Base-by-base conservation (phyloP, 257 asterid species). In the Gentiana dahurica region DNA sequence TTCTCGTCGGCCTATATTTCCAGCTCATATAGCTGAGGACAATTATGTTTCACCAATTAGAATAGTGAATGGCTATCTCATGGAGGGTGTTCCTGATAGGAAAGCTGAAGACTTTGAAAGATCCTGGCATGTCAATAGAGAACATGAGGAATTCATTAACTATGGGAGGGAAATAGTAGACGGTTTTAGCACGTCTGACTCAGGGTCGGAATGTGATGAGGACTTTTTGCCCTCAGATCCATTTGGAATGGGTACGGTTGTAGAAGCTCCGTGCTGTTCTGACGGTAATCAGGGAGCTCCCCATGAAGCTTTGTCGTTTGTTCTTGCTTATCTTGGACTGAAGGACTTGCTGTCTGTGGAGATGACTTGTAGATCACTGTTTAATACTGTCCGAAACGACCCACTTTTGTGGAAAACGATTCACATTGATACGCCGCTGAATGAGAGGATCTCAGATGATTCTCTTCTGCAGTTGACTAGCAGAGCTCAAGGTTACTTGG, bases 161-260 rank as follows among this genome's bases (percentile, higher is more conserved):
- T 50, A 49, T 34, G 57, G 74, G 68, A 69, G 76, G 64, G 81
- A 78, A 45, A 67, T 55, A 55, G 73, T 64, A 49, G 82, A 80
- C 13, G 52, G 49, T 12, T 70, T 76, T 54, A 60, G 73, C 71
- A 73, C 81, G 6, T 53, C 81, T 0, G 95, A 84, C 64, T 72
- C 78, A 1, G 68, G 41, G 15, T 49, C 77, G 3, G 62, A 73
- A 43, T 94, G 87, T 55, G 72, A 87, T 46, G 67, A 65, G 45
- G 92, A 87, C 68, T 86, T 73, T 53, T 73, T 91, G 62, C 98
- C 98, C 44, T 68, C 85, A 12, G 98, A 91, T 79, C 98, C 98
- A 32, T 91, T 91, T 72, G 96, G 75, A 43, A 91, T 91, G 98
- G 94, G 78, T 58, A 41, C 8, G 6, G 46, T 41, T 41, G 83